Conservation (phyloP, 345 rosid species). For the Psidium guajava region DNA sequence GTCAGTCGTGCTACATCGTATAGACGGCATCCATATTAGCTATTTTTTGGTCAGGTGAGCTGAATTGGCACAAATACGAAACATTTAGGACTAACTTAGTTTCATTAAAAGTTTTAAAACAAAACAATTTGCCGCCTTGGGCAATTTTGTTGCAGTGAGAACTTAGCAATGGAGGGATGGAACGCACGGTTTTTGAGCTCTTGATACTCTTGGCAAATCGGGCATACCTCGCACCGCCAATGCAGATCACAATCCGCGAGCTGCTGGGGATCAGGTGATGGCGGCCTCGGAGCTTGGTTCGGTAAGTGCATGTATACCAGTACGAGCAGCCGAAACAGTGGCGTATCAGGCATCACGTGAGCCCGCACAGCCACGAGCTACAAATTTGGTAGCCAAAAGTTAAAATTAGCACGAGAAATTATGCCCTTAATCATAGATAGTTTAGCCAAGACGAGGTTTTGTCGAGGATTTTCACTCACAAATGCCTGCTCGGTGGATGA, state of each 20-base stretch:
- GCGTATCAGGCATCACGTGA: neutral
- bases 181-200: slow-evolving; percentile 8
- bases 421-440: neutral
- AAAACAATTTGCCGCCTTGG: neutral
- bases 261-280: neutral
- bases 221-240: neutral
- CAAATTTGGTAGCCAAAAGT: neutral
- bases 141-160: neutral
- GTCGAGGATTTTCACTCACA: neutral
- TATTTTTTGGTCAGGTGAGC: too few relatives aligned
- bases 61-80: too few relatives aligned
- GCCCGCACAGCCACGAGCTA: neutral
- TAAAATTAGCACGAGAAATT: neutral
- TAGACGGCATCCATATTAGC: too few relatives aligned
- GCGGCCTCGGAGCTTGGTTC: neutral
- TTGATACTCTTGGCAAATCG: slow-evolving; percentile 6
- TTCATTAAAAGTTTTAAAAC: too few relatives aligned
- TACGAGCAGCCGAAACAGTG: neutral
- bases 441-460: neutral
- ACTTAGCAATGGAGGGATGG: neutral
- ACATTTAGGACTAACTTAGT: too few relatives aligned
- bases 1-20: too few relatives aligned
- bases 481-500: slow-evolving; percentile 9
- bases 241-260: neutral
- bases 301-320: slow-evolving; percentile 2